Base-by-base conservation (phyloP, 805 yeast genomes). In the Cyberlindnera maclurae region DNA sequence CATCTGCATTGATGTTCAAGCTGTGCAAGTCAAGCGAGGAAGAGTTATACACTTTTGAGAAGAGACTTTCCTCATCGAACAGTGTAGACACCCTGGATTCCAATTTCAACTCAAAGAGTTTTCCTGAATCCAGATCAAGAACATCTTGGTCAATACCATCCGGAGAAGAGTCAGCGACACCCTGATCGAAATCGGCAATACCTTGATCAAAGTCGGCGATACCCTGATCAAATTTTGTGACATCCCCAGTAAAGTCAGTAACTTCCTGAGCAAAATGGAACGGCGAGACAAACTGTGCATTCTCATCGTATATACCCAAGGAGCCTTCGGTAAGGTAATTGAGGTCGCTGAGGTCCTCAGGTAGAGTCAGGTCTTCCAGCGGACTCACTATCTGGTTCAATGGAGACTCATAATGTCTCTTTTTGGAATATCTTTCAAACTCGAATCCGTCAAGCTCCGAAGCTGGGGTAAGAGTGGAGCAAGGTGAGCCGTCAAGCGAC, bases 311-410 rank as follows among this genome's bases (percentile, higher is more conserved):
- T 20, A 5, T 20, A 8, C 8, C 8, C 24, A 20, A 20, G 8
- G 24, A 20, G 8, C 8, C 8, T 2, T 33, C 34, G 11, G 17
- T 30, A 20, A 47, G 32, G 16, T 45, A 43, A n/a, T 41, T 39
- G 26, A 51, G 39, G 31, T 51, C 53, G 29, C 44, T 41, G 17
- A 51, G 31, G 30, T 48, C 51, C 34, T 48, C 52, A 15, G 51
- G 47, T 10, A 44, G 37, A 18, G 29, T 18, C 10, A 40, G 13
- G 15, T 35, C 34, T 5, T 36, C 44, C 16, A 51, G 29, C 11
- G 52, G 51, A 13, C 50, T 55, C 20, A 44, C 32, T 30, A 51
- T 45, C 15, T 47, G 43, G 7, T 40, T 31, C 24, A 47, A 34
- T 12, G 55, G 52, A 6, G 54, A 49, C 37, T 46, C 54, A 31